phyloP scores from a whole-genome alignment of 495 filamentous ascomycete genomes.

The Neurospora discreta region DNA sequence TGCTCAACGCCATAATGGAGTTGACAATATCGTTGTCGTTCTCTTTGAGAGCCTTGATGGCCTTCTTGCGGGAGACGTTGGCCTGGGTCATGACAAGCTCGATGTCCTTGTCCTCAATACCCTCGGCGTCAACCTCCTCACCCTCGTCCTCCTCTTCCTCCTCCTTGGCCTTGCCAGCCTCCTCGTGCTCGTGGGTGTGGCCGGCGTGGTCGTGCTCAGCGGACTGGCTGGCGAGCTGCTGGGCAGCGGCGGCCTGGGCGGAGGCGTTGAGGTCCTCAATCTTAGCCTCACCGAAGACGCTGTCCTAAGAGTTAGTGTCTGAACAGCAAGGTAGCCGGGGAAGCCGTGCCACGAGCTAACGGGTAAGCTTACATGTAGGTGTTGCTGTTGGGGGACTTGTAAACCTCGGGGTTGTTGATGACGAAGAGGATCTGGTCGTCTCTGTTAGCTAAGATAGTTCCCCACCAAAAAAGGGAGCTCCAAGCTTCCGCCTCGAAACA shows the following conservation, averaged over 20 bases:
- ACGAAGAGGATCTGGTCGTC: slow-evolving; percentile 83
- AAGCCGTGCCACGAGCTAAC: not conserved
- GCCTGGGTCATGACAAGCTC: slow-evolving; percentile 98
- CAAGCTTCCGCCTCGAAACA: not conserved
- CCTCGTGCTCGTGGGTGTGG: slow-evolving; percentile 58
- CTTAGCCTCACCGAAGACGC: slow-evolving; percentile 99
- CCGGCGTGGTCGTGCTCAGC: slow-evolving; percentile 55
- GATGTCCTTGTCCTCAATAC: slow-evolving; percentile 96
- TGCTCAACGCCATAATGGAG: slow-evolving; percentile 98
- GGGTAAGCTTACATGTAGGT: slow-evolving; percentile 80
- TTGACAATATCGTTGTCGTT: slow-evolving; percentile 99
- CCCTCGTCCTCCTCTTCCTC: slow-evolving; percentile 86
- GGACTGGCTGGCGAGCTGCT: slow-evolving; percentile 71
- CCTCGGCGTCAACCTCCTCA: slow-evolving; percentile 86
- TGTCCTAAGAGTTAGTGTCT: slow-evolving; percentile 22
- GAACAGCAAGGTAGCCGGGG: not conserved
- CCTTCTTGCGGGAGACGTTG: slow-evolving; percentile 92
- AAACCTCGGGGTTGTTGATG: slow-evolving; percentile 98
- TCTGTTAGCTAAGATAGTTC: slow-evolving; percentile 15
- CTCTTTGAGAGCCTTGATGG: slow-evolving; percentile 94
- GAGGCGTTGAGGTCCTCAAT: slow-evolving; percentile 97
- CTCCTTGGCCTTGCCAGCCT: slow-evolving; percentile 57
- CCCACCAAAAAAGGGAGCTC: not conserved
- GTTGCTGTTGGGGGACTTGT: slow-evolving; percentile 96
- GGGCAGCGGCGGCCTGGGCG: slow-evolving; percentile 85